These are phyloP conservation scores for Fusarium marasasianum DNA, from an alignment of 2,329 filamentous ascomycete genomes.

Conservation along the genomic window DNA sequence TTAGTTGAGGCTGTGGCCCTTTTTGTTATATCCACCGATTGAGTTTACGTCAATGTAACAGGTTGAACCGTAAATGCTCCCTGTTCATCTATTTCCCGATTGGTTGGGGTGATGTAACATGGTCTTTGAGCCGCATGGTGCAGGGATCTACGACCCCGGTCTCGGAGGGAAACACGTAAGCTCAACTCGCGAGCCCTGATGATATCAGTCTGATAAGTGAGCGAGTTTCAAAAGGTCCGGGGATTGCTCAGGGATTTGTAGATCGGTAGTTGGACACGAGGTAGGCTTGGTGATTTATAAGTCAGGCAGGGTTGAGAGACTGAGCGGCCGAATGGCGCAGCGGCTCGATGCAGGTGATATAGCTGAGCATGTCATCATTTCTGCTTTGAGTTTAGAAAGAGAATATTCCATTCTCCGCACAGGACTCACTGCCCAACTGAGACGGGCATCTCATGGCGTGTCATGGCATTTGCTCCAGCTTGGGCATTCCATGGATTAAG, in stretches of 20 bases:
- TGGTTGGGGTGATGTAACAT: not conserved
- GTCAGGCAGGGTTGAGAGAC: not conserved
- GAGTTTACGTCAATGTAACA: not conserved
- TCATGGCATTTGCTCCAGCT: fast-evolving
- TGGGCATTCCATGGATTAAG: not conserved
- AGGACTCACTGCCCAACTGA: too few relatives aligned
- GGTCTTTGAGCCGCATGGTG: not conserved
- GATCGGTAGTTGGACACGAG: not conserved
- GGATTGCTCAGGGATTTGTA: not conserved
- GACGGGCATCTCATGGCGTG: fast-evolving
- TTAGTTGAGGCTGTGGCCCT: not conserved
- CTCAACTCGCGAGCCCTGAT: not conserved
- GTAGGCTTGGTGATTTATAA: not conserved
- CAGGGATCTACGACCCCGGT: not conserved
- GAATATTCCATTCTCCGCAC: fast-evolving
- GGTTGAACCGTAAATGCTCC: not conserved
- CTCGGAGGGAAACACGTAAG: not conserved
- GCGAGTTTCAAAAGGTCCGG: not conserved
- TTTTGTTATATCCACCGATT: not conserved
- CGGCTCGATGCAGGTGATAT: not conserved
- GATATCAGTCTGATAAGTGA: not conserved
- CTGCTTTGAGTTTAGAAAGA: fast-evolving
- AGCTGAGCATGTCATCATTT: not conserved
- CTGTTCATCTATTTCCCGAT: not conserved
- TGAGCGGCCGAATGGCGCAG: not conserved